Percentiles rank a stretch among this genome's conserved stretches.
Conservation (phyloP, 1,284 basidiomycete genomes). For the Meira miltonrushii region DNA sequence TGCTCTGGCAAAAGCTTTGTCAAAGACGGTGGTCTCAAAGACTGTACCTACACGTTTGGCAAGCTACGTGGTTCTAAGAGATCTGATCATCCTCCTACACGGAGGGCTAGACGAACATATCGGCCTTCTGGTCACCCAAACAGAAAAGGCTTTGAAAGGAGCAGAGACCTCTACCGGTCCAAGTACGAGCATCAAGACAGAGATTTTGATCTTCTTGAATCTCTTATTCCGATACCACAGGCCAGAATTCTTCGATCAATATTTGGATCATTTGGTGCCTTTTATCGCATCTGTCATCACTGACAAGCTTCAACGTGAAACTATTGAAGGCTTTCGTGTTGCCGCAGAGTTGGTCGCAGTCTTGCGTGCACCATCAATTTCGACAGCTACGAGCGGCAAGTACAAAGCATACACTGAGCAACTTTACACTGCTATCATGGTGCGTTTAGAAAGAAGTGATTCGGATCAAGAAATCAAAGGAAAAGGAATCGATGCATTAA, state of each 20-base stretch:
- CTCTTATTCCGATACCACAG: constrained; percentile 77
- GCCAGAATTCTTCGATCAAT: constrained; percentile 62
- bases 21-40: constrained; percentile 79
- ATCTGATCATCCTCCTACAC: constrained; percentile 71
- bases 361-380: constrained; percentile 43
- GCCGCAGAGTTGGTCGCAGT: constrained; percentile 56
- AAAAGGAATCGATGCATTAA: constrained; percentile 74
- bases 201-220: constrained; percentile 72
- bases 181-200: constrained; percentile 56
- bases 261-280: constrained; percentile 65
- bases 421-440: constrained; percentile 69
- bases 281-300: constrained; percentile 67
- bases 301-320: constrained; percentile 55
- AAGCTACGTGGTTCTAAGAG: constrained; percentile 72
- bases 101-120: constrained; percentile 75
- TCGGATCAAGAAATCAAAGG: constrained; percentile 86
- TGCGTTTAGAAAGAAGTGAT: constrained; percentile 69
- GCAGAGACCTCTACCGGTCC: constrained; percentile 45
- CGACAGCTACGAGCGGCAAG: constrained; percentile 11
- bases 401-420: constrained; percentile 25
- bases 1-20: constrained; percentile 69
- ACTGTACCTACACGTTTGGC: constrained; percentile 77
- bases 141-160: constrained; percentile 52
- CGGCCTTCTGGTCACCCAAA: constrained; percentile 55
- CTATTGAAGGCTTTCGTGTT: constrained; percentile 61